These are phyloP conservation scores for Athelia psychrophila DNA, from an alignment of 1,284 basidiomycete species.

Conservation along the genomic window DNA sequence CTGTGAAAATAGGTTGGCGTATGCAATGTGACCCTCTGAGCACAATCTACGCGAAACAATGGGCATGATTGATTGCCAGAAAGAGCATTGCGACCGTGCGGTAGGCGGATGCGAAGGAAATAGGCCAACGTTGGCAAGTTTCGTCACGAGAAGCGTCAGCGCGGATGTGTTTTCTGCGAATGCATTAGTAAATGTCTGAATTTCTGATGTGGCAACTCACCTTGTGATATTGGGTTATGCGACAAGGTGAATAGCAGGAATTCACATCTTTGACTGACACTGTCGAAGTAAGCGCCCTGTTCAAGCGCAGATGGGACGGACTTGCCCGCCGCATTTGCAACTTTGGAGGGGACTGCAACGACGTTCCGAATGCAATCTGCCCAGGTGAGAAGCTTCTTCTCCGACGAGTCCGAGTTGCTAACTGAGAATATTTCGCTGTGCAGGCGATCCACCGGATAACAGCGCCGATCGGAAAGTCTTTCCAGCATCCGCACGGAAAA, in stretches of 20 bases:
- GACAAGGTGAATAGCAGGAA: constrained; percentile 34
- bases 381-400: constrained; percentile 48
- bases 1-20: constrained; percentile 49
- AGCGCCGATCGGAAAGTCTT: constrained; percentile 40
- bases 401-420: constrained; percentile 14
- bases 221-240: constrained; percentile 19
- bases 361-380: constrained; percentile 65
- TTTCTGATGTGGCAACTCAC: constrained; percentile 10
- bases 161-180: constrained; percentile 26
- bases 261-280: constrained; percentile 55
- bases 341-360: constrained; percentile 58
- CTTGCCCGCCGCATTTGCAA: constrained; percentile 58
- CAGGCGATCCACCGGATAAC: constrained; percentile 68
- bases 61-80: constrained; percentile 50
- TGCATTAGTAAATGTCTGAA: not conserved
- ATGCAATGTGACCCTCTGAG: constrained; percentile 24
- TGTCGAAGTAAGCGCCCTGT: constrained; percentile 50
- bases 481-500: constrained; percentile 51
- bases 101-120: constrained; percentile 50
- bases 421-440: constrained; percentile 45
- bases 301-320: constrained; percentile 46
- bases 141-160: constrained; percentile 55
- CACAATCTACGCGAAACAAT: constrained; percentile 43
- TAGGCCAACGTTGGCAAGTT: constrained; percentile 61
- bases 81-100: constrained; percentile 60